Evolutionary conservation across 192 early-diverging fungal species (phyloP).

Genomic region (Fimicolochytrium jonesii): DNA sequence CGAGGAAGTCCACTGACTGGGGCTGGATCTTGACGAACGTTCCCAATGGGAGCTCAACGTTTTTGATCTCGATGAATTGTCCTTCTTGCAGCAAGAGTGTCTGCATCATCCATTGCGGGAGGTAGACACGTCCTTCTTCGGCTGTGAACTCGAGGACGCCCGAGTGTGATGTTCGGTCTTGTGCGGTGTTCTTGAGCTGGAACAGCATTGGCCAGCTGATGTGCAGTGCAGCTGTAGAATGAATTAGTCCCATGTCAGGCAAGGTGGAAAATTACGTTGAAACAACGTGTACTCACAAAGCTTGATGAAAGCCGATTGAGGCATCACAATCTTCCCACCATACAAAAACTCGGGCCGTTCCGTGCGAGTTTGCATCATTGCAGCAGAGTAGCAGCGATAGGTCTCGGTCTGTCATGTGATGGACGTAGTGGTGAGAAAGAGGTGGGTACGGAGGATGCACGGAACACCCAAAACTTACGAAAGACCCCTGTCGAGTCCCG

Average conservation of each 20-base stretch:
- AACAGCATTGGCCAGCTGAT: conserved; percentile 94
- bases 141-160: conserved; percentile 99
- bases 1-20: conserved; percentile 93
- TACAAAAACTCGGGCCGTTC: conserved; percentile 69
- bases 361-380: conserved; percentile 63
- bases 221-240: conserved; percentile 55
- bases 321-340: conserved; percentile 80
- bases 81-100: conserved; percentile 75
- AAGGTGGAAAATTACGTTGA: neutral
- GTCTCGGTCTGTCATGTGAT: conserved; percentile 19
- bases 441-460: neutral
- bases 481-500: neutral
- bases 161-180: conserved; percentile 71
- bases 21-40: conserved; percentile 94
- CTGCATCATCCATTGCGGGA: conserved; percentile 99
- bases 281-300: conserved; percentile 41
- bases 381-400: conserved; percentile 66
- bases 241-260: conserved; percentile 8
- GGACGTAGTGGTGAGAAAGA: neutral
- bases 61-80: conserved; percentile 72
- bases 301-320: conserved; percentile 68
- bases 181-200: conserved; percentile 59
- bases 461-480: neutral
- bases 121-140: conserved; percentile 90
- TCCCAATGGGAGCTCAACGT: conserved; percentile 72